Evolutionary conservation across 106 monocot genomes (phyloP).

Genomic region (Acorus gramineus): DNA sequence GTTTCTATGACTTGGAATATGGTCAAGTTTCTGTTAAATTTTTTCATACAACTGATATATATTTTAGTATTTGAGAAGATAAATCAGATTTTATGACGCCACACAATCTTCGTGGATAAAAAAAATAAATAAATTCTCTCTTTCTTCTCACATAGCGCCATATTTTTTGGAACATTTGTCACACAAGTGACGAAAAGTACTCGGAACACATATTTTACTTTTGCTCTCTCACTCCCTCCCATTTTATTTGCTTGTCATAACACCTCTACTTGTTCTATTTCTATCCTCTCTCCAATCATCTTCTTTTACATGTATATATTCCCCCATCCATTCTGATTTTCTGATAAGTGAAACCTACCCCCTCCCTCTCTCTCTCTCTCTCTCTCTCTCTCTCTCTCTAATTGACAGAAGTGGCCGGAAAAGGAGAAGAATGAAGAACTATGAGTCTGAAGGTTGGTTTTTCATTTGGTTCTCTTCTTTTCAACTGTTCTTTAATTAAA

Average conservation of each 20-base stretch:
- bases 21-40: no score
- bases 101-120: no score
- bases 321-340: not conserved
- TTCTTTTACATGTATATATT: constrained; percentile 5
- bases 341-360: not conserved
- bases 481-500: no score
- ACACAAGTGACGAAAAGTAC: no score
- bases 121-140: no score
- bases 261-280: constrained; percentile 41
- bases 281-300: constrained; percentile 27
- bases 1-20: no score
- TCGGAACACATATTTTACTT: no score
- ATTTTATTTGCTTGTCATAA: constrained; percentile 6
- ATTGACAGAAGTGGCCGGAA: not conserved
- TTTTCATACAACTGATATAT: no score
- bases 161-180: no score
- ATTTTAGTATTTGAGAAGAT: no score
- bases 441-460: not conserved
- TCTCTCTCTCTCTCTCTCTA: constrained; percentile 3
- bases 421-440: not conserved
- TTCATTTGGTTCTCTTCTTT: not conserved
- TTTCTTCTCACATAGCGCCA: no score
- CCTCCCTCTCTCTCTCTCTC: constrained; percentile 3
- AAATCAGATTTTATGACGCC: no score
- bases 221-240: constrained; percentile 1